phyloP scores from a whole-genome alignment of 2,329 filamentous ascomycete species.

The Taxawa tesnikishii region DNA sequence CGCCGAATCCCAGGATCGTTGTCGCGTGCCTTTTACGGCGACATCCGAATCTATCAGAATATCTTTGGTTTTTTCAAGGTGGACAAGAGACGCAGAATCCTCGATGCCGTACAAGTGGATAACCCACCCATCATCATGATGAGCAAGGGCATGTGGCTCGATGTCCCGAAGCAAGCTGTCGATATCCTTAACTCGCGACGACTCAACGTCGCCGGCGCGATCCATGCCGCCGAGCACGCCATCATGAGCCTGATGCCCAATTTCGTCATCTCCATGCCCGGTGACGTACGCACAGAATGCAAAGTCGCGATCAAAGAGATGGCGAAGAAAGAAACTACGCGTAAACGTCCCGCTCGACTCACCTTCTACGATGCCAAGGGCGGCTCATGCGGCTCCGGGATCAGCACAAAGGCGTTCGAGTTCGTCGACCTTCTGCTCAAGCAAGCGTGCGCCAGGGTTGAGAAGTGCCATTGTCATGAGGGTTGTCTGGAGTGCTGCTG shows the following conservation, averaged over 20 bases:
- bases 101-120: constrained; percentile 86
- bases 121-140: constrained; percentile 80
- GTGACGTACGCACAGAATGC: constrained; percentile 89
- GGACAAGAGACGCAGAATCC: constrained; percentile 71
- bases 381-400: constrained; percentile 69
- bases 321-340: constrained; percentile 50
- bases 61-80: constrained; percentile 97
- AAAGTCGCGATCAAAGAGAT: constrained; percentile 85
- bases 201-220: constrained; percentile 75
- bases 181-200: constrained; percentile 61
- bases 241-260: constrained; percentile 78
- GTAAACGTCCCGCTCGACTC: constrained; percentile 76
- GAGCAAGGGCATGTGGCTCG: constrained; percentile 90
- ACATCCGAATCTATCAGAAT: constrained; percentile 73
- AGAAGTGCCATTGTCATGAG: constrained; percentile 60
- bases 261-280: constrained; percentile 79
- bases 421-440: constrained; percentile 69
- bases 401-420: constrained; percentile 87
- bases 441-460: constrained; percentile 65
- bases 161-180: constrained; percentile 68
- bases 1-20: constrained; percentile 53
- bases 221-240: constrained; percentile 91
- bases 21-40: constrained; percentile 70
- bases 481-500: constrained; percentile 89
- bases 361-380: constrained; percentile 96